A percentile compares a stretch with the other conserved stretches of the same genome.
phyloP scores from a whole-genome alignment of 1,284 basidiomycete species.

The Fomitopsis betulina region DNA sequence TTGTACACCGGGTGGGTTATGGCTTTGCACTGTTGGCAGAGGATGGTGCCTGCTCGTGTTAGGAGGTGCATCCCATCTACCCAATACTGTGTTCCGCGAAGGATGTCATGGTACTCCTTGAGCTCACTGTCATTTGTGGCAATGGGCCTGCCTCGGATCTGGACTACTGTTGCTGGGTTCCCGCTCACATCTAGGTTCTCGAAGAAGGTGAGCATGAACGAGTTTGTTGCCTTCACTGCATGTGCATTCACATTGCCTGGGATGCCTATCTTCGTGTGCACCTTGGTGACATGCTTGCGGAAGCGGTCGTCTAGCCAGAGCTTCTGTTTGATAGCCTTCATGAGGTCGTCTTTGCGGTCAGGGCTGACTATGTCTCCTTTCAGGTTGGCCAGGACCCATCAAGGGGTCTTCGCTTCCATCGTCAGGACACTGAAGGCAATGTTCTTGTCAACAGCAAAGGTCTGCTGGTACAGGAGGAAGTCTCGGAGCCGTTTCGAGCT shows the following conservation, averaged over 20 bases:
- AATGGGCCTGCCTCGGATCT: not conserved
- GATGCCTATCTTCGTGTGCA: not conserved
- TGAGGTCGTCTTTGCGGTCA: not conserved
- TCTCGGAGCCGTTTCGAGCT: not conserved
- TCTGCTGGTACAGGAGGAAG: not conserved
- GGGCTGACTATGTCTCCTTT: not conserved
- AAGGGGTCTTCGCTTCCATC: not conserved
- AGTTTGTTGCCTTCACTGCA: not conserved
- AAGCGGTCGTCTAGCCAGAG: not conserved
- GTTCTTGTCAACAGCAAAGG: not conserved
- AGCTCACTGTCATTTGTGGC: not conserved
- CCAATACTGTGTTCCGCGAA: no score
- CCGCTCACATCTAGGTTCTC: not conserved
- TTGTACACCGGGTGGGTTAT: not conserved
- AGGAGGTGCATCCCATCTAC: no score
- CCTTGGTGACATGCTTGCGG: not conserved
- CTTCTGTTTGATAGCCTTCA: not conserved
- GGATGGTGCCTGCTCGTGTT: not conserved
- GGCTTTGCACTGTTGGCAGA: conserved; percentile 2
- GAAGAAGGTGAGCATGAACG: not conserved
- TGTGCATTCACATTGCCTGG: not conserved
- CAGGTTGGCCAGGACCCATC: not conserved
- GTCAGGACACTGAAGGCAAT: not conserved
- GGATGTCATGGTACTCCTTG: no score
- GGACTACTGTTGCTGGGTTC: not conserved